phyloP scores from a whole-genome alignment of 345 rosid genomes.

The Noccaea caerulescens region DNA sequence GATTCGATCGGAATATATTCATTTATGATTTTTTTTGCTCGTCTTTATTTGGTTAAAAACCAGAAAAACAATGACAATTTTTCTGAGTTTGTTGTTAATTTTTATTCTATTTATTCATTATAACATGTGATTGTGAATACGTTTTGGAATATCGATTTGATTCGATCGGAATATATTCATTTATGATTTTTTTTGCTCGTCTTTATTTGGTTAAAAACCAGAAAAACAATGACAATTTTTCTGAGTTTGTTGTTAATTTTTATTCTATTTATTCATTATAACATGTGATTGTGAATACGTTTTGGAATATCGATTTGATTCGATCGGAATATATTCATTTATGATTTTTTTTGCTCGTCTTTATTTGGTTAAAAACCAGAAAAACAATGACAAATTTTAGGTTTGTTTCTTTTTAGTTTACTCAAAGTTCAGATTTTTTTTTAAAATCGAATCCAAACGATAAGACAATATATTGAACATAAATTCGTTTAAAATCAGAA shows the following conservation, averaged over 20 bases:
- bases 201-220: conserved; percentile 14
- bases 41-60: conserved; percentile 12
- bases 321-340: neutral
- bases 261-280: conserved; percentile 34
- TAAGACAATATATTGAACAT: neutral
- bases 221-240: no score
- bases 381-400: neutral
- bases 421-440: neutral
- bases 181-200: neutral
- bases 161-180: conserved; percentile 2
- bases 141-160: conserved; percentile 17
- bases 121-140: conserved; percentile 28
- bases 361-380: conserved; percentile 13
- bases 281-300: conserved; percentile 28
- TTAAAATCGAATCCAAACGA: neutral
- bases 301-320: conserved; percentile 20
- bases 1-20: conserved; percentile 8
- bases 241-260: conserved; percentile 6
- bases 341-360: neutral
- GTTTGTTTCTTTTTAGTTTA: neutral
- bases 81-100: conserved; percentile 11
- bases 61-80: no score
- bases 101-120: conserved; percentile 33
- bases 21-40: neutral
- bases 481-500: neutral